Evolutionary conservation across 345 rosid genomes (phyloP).

Genomic region (Barbarea vulgaris): DNA sequence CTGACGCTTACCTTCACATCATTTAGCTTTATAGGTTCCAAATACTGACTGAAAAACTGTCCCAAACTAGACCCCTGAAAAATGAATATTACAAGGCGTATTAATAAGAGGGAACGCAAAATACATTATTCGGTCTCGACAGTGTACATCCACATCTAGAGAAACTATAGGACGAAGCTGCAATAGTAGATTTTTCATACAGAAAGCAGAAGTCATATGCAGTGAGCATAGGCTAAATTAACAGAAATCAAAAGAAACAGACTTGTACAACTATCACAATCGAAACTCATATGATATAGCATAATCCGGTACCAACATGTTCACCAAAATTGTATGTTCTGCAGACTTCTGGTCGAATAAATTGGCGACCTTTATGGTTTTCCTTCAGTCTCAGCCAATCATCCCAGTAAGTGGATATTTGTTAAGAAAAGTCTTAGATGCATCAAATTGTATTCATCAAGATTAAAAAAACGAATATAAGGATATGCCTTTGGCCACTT

Average conservation of each 20-base stretch:
- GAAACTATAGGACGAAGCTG: constrained; percentile 22
- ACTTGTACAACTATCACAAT: constrained; percentile 23
- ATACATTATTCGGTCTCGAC: constrained; percentile 4
- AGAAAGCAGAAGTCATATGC: constrained; percentile 21
- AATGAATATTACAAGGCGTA: constrained; percentile 9
- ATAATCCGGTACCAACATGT: constrained; percentile 61
- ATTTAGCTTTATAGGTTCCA: constrained; percentile 91
- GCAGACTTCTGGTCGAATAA: constrained; percentile 96
- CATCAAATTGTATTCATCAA: constrained; percentile 21
- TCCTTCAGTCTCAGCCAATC: constrained; percentile 97
- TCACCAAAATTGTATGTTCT: constrained; percentile 98
- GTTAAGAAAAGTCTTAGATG: constrained; percentile 58
- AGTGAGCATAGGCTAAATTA: neutral
- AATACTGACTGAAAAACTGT: constrained; percentile 85
- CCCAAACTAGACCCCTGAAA: constrained; percentile 96
- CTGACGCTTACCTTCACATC: constrained; percentile 62
- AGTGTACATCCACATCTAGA: constrained; percentile 8
- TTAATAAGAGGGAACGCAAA: neutral
- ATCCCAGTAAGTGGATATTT: constrained; percentile 90
- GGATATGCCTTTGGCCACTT: constrained; percentile 99
- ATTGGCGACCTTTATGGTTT: constrained; percentile 90
- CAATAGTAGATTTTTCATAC: constrained; percentile 8
- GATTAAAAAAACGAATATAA: constrained; percentile 33
- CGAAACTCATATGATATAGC: constrained; percentile 16
- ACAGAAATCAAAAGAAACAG: constrained; percentile 5